Base-by-base conservation (phyloP, 1,139 yeast species). In the Suhomyces guaymorum region DNA sequence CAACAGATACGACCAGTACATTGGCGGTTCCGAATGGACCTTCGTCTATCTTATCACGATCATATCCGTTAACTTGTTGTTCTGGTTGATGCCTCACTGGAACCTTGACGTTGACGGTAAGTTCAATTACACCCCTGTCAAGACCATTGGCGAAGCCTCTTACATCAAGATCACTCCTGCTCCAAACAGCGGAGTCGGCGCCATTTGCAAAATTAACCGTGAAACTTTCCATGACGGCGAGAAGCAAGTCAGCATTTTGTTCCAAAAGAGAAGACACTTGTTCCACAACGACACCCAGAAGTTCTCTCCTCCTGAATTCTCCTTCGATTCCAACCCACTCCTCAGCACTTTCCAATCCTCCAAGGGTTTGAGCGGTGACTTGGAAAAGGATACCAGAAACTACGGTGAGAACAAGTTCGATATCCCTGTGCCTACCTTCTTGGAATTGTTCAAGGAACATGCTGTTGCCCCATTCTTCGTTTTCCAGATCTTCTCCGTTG, bases 391-490 rank as follows among this genome's bases (percentile, higher is more conserved):
- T 26, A 62, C 58, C 34, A 76, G 90, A 53, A 66, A 76, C 41
- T 92, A 85, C 54, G 99, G 98, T 33, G 71, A 72, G 46, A 92
- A 92, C 65, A 75, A 75, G 49, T 92, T 92, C 56, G 98, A 92
- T 56, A 92, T 92, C 47, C 98, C 98, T 23, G 77, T 94, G 35
- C 99, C 98, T 31, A 80, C 96, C 1, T 90, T 92, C 54, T 48
- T 75, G 43, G 98, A 92, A 60, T 73, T 92, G 54, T 92, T 92
- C 70, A 84, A 88, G 58, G 98, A 92, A 62, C 98, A 92, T 59
- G 98, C 97, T 5, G 95, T 94, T 30, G 97, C 98, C 9, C 99
- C 99, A 8, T 87, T 94, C 61, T 92, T 92, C 53, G 96, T 92
- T 19, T 92, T 92, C 68, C 99, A 92, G 66, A 75, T 92, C 42